Percentiles rank a stretch among this genome's conserved stretches.
Conservation (phyloP, 2,329 filamentous ascomycete genomes). For the Penicillium sp. region DNA sequence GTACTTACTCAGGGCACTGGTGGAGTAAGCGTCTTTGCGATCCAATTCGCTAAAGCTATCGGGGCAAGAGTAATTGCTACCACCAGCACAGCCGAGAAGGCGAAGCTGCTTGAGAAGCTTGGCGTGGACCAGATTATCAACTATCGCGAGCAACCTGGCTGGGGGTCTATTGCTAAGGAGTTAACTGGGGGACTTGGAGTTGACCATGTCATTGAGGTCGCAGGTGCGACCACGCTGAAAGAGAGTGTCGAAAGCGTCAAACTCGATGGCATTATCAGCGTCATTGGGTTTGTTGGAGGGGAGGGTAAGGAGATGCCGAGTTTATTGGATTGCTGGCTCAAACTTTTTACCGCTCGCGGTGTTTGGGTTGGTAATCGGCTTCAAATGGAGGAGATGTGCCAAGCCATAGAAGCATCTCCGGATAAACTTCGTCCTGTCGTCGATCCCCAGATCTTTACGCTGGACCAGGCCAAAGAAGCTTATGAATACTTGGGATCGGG, state of each 20-base stretch:
- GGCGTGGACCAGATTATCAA: slow-evolving; percentile 57
- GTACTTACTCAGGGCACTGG: slow-evolving; percentile 57
- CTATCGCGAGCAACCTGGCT: slow-evolving; percentile 53
- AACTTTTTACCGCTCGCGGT: not conserved
- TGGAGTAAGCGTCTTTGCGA: slow-evolving; percentile 53
- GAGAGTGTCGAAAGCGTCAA: slow-evolving; percentile 55
- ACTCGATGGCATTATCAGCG: slow-evolving; percentile 55
- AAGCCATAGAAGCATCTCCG: no score
- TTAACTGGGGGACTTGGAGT: slow-evolving; percentile 38
- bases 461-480: slow-evolving; percentile 21
- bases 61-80: slow-evolving; percentile 55
- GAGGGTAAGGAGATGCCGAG: not conserved
- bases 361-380: not conserved
- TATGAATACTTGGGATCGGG: not conserved
- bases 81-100: slow-evolving; percentile 53
- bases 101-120: slow-evolving; percentile 46
- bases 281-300: slow-evolving; percentile 40
- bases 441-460: not conserved
- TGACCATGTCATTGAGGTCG: slow-evolving; percentile 57
- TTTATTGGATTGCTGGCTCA: not conserved
- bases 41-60: slow-evolving; percentile 47
- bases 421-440: not conserved
- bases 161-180: slow-evolving; percentile 53
- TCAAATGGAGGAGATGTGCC: no score
- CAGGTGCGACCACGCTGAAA: slow-evolving; percentile 52